Evolutionary conservation across 2,329 filamentous ascomycete genomes (phyloP).

Genomic region (Curvularia sp.): DNA sequence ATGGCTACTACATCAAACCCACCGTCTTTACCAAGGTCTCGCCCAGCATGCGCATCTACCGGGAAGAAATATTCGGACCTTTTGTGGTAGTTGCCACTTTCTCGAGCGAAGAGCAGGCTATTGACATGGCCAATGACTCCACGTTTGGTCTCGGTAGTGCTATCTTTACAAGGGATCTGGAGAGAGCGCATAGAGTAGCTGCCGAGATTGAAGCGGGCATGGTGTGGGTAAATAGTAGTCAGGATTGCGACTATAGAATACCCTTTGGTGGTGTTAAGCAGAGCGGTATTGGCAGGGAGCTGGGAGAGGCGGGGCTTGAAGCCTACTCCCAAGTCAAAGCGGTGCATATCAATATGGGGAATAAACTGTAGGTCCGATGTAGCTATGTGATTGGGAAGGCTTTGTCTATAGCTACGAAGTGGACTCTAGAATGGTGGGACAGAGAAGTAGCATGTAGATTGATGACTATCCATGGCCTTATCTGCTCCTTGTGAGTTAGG

Average conservation of each 20-base stretch:
- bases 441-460: neutral
- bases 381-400: neutral
- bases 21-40: constrained; percentile 32
- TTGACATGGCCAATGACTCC: constrained; percentile 13
- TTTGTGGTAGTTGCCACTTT: constrained; percentile 13
- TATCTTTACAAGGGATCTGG: constrained; percentile 10
- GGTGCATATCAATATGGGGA: constrained; percentile 12
- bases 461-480: neutral
- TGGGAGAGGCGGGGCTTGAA: constrained; percentile 11
- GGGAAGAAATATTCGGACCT: constrained; percentile 17
- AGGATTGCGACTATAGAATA: constrained; percentile 7
- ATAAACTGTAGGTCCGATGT: constrained; percentile 7
- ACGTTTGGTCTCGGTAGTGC: constrained; percentile 55
- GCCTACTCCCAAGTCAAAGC: constrained; percentile 11
- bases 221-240: constrained; percentile 13
- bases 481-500: neutral
- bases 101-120: constrained; percentile 13
- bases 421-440: neutral
- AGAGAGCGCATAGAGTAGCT: constrained; percentile 7
- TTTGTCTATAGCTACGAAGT: neutral
- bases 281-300: constrained; percentile 10
- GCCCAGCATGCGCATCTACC: constrained; percentile 6
- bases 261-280: constrained; percentile 14
- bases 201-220: constrained; percentile 8
- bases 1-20: constrained; percentile 63